A percentile compares a stretch with the other conserved stretches of the same genome.
These are phyloP conservation scores for Magnolia officinalis DNA, from an alignment of 164 flowering plant genomes.

Conservation along the genomic window DNA sequence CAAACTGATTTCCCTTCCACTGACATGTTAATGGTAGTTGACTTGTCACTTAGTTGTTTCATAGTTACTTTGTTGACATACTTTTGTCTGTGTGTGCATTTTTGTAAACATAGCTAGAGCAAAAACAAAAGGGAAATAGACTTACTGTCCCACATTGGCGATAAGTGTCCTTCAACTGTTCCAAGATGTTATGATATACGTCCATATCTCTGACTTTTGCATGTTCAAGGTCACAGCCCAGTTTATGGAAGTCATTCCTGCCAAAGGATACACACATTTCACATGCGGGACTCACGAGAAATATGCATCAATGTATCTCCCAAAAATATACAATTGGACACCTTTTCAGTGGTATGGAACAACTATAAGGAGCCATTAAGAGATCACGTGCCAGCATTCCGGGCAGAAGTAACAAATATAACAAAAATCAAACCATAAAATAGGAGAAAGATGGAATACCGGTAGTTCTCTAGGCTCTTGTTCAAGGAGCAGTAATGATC, in stretches of 20 bases:
- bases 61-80: background rate
- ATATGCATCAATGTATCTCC: background rate
- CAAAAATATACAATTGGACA: background rate
- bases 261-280: constrained; percentile 7
- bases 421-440: background rate
- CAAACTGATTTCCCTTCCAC: too few relatives aligned
- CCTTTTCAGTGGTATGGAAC: background rate
- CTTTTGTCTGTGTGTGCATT: background rate
- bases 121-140: background rate
- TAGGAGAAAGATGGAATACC: constrained; percentile 37
- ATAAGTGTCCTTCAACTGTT: constrained; percentile 65
- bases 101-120: background rate
- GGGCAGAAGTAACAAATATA: background rate
- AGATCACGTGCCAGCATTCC: background rate
- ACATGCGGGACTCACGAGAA: background rate
- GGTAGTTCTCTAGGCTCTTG: constrained; percentile 59
- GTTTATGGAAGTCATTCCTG: constrained; percentile 62
- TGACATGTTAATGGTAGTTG: too few relatives aligned
- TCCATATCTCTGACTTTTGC: constrained; percentile 65
- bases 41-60: too few relatives aligned
- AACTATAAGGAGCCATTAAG: background rate
- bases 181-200: constrained; percentile 42
- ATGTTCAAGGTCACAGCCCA: constrained; percentile 60
- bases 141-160: constrained; percentile 61
- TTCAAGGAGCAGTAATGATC: constrained; percentile 60